Base-by-base conservation (phyloP, 1,139 yeast genomes). In the Blastobotrys capitulatus region DNA sequence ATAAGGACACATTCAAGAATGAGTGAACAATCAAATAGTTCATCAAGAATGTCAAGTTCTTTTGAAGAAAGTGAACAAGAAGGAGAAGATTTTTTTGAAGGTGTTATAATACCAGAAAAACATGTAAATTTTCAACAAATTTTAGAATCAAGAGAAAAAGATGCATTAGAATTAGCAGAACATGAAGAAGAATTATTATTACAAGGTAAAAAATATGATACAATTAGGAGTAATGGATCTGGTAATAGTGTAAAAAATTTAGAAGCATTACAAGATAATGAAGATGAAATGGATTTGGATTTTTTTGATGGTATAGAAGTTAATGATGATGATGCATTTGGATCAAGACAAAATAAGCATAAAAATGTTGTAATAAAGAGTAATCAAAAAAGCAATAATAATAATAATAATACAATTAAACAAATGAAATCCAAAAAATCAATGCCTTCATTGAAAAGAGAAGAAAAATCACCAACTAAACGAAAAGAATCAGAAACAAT, bases 301-400 rank as follows among this genome's bases (percentile, higher is more conserved):
- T 50, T 50, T 38, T 47, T 50, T 34, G 52, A 50, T n/a, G 52
- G 52, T 10, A 50, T 50, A 31, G 52, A 50, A 36, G 46, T 50
- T 8, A 41, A 27, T 1, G 25, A 22, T n/a, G 53, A 52, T n/a
- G 42, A 51, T 22, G 48, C 43, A 31, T 45, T 45, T 25, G 38
- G 9, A 16, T 5, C 7, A 22, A 22, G 7, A 22, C 15, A 38
- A 10, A 26, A 15, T n/a, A 39, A 56, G 16, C 61, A 60, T 42
- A 48, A 51, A 27, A 60, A 60, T 44, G 56, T 61, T 18, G 52
- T 60, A 13, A 46, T 60, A 10, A 57, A 58, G 38, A 22, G 47
- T 7, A 27, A 39, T 15, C 18, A 39, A 18, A 16, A 19, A 20
- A n/a, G n/a, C n/a, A n/a, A n/a, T n/a, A n/a, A n/a, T n/a, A 37